Base-by-base conservation (phyloP, 164 flowering plant genomes). In the Kingdonia uniflora region DNA sequence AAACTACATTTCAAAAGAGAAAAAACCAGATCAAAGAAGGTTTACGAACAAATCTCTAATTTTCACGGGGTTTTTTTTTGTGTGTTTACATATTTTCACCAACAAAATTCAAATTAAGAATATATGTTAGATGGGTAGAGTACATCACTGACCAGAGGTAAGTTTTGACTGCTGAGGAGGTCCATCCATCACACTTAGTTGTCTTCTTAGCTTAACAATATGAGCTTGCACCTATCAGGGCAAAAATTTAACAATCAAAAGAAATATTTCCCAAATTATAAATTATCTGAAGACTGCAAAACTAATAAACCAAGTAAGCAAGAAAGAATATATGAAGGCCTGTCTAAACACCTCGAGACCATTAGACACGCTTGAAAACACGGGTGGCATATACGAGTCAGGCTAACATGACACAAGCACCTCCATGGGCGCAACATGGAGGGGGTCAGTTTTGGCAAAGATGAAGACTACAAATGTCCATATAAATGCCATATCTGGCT, bases 221-320 rank as follows among this genome's bases (percentile, higher is more conserved):
- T 82, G 92, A 58, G 82, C 77, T 78, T 87, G 96, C 49, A 82
- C 89, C 96, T 87, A 55, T 25, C 19, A 55, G 5, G 56, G 14
- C 26, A 25, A 42, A 56, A 6, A 46, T 37, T 39, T 42, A 24
- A 2, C 52, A 41, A 14, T 41, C 44, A 3, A 14, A 11, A 17
- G 17, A 19, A 1, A 17, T 12, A 44, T 19, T 8, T 29, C 35
- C 35, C 35, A 44, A 19, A 44, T 19, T 44, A 16, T 44, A 44
- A 16, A 17, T 17, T 16, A 4, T 16, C n/a, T 21, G 29, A 22
- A 47, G 11, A 11, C 19, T 6, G n/a, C 33, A 25, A 14, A 24
- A 24, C 10, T 1, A 2, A 11, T 5, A 1, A 48, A 2, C 26
- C 3, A 17, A 13, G n/a, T 13, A 35, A 14, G 0, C n/a, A 24